phyloP scores from a whole-genome alignment of 2,329 filamentous ascomycete species.

The Dactylonectria estremocensis region DNA sequence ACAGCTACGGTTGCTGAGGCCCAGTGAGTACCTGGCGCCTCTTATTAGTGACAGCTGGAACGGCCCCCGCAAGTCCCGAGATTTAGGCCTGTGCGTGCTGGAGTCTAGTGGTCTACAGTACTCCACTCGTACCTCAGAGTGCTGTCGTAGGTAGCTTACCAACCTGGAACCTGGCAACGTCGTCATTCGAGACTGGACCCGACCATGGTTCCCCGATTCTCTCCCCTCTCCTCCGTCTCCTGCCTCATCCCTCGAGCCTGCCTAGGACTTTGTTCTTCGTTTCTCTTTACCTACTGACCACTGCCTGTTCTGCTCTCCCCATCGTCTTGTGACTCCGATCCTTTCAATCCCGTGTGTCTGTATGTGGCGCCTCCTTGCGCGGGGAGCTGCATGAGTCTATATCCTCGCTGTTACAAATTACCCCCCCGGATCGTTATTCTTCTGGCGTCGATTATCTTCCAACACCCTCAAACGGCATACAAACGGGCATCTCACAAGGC shows the following conservation, averaged over 20 bases:
- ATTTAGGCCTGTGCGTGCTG: no score
- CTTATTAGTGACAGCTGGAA: neutral
- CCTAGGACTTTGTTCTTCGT: neutral
- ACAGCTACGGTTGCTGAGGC: neutral
- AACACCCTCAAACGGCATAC: constrained; percentile 16
- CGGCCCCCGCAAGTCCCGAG: neutral
- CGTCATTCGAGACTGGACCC: neutral
- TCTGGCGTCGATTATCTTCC: constrained; percentile 44
- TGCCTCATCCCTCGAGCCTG: neutral
- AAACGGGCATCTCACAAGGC: neutral
- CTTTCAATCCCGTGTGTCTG: constrained; percentile 1
- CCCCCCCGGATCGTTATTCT: constrained; percentile 41
- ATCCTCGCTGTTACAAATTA: neutral
- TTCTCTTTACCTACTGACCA: neutral
- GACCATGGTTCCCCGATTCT: neutral
- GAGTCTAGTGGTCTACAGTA: no score
- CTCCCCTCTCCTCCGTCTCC: neutral
- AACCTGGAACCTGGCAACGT: neutral
- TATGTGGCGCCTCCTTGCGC: constrained; percentile 12
- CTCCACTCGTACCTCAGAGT: no score
- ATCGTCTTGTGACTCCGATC: constrained; percentile 11
- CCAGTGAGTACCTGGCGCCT: neutral
- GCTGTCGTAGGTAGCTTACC: neutral
- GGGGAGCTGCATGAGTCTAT: constrained; percentile 27
- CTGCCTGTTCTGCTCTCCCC: constrained; percentile 20